phyloP scores from a whole-genome alignment of 345 rosid genomes.

The Acer negundo region DNA sequence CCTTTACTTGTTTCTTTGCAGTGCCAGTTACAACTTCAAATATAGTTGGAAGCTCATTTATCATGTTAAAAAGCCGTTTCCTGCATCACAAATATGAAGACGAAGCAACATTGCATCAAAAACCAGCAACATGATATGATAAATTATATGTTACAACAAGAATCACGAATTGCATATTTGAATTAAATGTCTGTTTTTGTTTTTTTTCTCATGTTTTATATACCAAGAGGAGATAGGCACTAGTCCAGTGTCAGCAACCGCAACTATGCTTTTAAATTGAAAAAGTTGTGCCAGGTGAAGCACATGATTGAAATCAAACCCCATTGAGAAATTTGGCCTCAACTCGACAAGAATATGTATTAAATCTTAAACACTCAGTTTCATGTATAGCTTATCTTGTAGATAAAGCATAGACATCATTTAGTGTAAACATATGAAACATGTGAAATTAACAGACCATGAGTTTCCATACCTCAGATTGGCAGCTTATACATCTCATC shows the following conservation, averaged over 20 bases:
- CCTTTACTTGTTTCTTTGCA: slow-evolving; percentile 51
- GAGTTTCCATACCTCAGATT: background rate
- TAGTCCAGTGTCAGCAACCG: background rate
- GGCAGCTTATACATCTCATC: background rate
- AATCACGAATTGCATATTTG: background rate
- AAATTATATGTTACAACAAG: background rate
- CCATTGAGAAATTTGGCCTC: background rate
- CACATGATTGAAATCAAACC: slow-evolving; percentile 2
- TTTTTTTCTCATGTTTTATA: background rate
- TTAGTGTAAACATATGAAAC: background rate
- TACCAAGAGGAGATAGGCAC: background rate
- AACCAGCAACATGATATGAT: background rate
- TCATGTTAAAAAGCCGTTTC: slow-evolving; percentile 66
- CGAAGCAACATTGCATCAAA: background rate
- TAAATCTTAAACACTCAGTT: background rate
- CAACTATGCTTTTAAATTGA: background rate
- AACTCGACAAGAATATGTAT: background rate
- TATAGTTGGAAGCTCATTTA: slow-evolving; percentile 66
- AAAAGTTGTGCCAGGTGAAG: background rate
- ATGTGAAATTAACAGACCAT: background rate
- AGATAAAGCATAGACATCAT: background rate
- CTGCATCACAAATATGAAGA: slow-evolving; percentile 38
- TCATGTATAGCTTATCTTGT: no score
- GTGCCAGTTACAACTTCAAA: slow-evolving; percentile 65
- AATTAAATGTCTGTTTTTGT: background rate